Conservation (phyloP, 805 yeast species). For the Kuraishia hungarica region DNA sequence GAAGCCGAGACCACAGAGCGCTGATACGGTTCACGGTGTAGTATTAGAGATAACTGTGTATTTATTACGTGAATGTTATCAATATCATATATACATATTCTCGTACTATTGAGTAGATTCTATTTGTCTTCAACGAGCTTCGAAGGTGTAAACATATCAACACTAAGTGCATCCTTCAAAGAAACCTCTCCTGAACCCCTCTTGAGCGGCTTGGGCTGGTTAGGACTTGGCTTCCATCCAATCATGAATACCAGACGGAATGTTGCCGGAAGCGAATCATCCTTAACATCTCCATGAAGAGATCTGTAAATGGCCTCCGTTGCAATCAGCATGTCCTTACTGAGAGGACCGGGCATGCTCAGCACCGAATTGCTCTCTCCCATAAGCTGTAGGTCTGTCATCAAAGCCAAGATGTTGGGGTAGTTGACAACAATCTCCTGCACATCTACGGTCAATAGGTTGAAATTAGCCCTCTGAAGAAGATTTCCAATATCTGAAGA, state of each 20-base stretch:
- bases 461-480: constrained; percentile 69
- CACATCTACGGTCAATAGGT: constrained; percentile 73
- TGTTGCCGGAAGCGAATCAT: constrained; percentile 63
- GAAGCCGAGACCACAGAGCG: constrained; percentile 5
- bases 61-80: neutral
- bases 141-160: neutral
- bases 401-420: constrained; percentile 59
- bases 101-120: neutral
- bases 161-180: constrained; percentile 49
- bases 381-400: constrained; percentile 71
- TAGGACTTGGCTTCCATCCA: constrained; percentile 75
- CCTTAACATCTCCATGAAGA: constrained; percentile 56
- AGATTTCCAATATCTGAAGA: constrained; percentile 69
- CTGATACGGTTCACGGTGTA: neutral
- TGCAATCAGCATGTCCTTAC: constrained; percentile 62
- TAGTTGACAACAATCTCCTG: constrained; percentile 76
- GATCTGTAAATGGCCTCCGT: constrained; percentile 67
- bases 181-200: constrained; percentile 67
- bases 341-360: constrained; percentile 28
- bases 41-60: too few relatives aligned
- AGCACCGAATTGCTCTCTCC: constrained; percentile 68
- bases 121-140: constrained; percentile 2
- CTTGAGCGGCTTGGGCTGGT: constrained; percentile 63
- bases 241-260: constrained; percentile 74
- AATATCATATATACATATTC: neutral